Evolutionary conservation across 495 filamentous ascomycete species (phyloP).

Genomic region (Xeromyces bisporus): DNA sequence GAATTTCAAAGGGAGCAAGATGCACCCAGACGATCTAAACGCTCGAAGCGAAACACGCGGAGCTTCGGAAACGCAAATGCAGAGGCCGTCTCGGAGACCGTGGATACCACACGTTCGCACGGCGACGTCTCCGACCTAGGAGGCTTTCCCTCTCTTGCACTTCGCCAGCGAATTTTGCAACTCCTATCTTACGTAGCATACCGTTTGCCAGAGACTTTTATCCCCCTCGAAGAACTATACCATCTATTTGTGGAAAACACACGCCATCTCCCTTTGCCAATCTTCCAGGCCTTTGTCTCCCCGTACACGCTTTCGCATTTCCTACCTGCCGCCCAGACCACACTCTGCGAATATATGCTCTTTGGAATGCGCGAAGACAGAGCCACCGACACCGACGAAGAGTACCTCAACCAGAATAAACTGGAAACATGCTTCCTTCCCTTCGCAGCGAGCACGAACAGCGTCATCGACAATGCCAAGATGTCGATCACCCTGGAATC

Average conservation of each 20-base stretch:
- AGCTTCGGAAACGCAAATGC: conserved; percentile 9
- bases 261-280: conserved; percentile 43
- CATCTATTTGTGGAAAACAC: conserved; percentile 48
- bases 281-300: conserved; percentile 58
- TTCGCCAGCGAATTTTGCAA: conserved; percentile 46
- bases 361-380: conserved; percentile 41
- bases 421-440: conserved; percentile 57
- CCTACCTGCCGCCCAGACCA: conserved; percentile 31
- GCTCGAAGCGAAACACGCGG: conserved; percentile 16
- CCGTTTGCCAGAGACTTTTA: conserved; percentile 26
- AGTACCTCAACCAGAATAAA: conserved; percentile 37
- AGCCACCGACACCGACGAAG: conserved; percentile 31
- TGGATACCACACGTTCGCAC: not conserved
- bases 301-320: conserved; percentile 32
- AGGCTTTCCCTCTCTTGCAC: conserved; percentile 38
- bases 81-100: conserved; percentile 1
- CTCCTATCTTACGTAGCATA: conserved; percentile 34
- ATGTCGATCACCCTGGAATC: conserved; percentile 61
- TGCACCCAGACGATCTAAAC: conserved; percentile 11
- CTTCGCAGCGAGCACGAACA: conserved; percentile 45
- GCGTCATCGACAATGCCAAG: conserved; percentile 59
- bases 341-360: conserved; percentile 48
- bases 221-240: conserved; percentile 41
- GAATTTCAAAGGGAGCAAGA: not conserved
- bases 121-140: conserved; percentile 24